Evolutionary conservation across 2,329 filamentous ascomycete genomes (phyloP).

Genomic region (Penicillium sp.): DNA sequence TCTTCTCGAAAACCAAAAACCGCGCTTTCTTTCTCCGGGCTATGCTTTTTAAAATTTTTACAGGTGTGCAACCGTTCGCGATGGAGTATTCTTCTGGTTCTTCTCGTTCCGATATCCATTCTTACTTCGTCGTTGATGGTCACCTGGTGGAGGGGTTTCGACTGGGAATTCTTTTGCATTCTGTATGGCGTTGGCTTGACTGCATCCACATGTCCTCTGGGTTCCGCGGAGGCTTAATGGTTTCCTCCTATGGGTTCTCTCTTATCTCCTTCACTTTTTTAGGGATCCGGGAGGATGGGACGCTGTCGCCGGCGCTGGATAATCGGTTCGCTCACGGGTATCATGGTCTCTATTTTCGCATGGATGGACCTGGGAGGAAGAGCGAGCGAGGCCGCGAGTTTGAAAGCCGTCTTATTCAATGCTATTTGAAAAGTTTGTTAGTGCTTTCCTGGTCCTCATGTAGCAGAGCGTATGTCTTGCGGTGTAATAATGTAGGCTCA

Average conservation of each 20-base stretch:
- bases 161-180: slow-evolving; percentile 44
- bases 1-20: slow-evolving; percentile 16
- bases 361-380: slow-evolving; percentile 19
- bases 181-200: slow-evolving; percentile 48
- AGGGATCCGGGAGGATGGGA: slow-evolving; percentile 42
- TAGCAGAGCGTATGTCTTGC: too few relatives aligned
- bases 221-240: slow-evolving; percentile 36
- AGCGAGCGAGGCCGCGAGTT: slow-evolving; percentile 31
- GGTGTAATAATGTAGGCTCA: too few relatives aligned
- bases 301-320: slow-evolving; percentile 39
- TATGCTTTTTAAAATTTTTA: slow-evolving; percentile 13
- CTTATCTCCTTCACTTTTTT: slow-evolving; percentile 27
- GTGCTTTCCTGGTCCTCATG: too few relatives aligned
- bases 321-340: slow-evolving; percentile 32
- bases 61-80: slow-evolving; percentile 4
- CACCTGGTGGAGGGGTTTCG: slow-evolving; percentile 15
- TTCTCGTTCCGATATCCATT: slow-evolving; percentile 1
- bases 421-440: slow-evolving; percentile 24
- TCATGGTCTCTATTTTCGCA: slow-evolving; percentile 21
- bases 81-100: background rate
- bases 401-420: slow-evolving; percentile 34
- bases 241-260: slow-evolving; percentile 31
- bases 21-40: slow-evolving; percentile 34
- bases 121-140: slow-evolving; percentile 1
- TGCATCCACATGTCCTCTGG: slow-evolving; percentile 39